A percentile compares a stretch with the other conserved stretches of the same genome.
Evolutionary conservation across 768 basidiomycete genomes (phyloP).

Genomic region (Hypholoma fasciculare): DNA sequence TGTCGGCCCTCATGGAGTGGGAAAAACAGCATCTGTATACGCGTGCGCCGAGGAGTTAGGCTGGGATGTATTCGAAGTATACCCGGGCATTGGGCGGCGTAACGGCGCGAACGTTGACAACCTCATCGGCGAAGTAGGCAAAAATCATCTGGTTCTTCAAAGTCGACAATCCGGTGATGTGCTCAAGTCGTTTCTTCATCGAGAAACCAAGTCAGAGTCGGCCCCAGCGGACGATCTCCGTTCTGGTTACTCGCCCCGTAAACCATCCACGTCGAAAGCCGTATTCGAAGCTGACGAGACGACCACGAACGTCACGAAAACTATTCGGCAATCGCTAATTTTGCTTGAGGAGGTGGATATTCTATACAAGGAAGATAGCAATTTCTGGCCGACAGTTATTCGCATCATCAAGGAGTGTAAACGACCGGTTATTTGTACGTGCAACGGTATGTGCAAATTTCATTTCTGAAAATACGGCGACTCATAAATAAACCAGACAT

Average conservation of each 20-base stretch:
- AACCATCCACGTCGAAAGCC: slow-evolving; percentile 9
- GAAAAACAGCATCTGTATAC: slow-evolving; percentile 92
- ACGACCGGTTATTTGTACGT: slow-evolving; percentile 91
- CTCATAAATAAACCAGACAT: slow-evolving; percentile 49
- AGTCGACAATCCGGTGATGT: slow-evolving; percentile 20
- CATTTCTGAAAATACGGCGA: not conserved
- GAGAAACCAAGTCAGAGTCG: slow-evolving; percentile 11
- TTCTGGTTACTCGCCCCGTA: slow-evolving; percentile 23
- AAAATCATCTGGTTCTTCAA: slow-evolving; percentile 76
- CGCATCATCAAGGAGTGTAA: slow-evolving; percentile 81
- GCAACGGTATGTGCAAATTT: slow-evolving; percentile 71
- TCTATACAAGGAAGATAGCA: slow-evolving; percentile 81
- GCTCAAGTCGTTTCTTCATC: slow-evolving; percentile 18
- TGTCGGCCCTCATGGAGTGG: slow-evolving; percentile 77
- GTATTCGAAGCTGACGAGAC: slow-evolving; percentile 6
- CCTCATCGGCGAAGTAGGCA: slow-evolving; percentile 90
- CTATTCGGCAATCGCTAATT: slow-evolving; percentile 80
- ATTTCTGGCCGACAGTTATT: slow-evolving; percentile 84
- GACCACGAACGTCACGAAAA: slow-evolving; percentile 18
- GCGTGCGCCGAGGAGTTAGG: slow-evolving; percentile 92
- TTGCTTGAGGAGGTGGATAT: slow-evolving; percentile 96
- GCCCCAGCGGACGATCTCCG: slow-evolving; percentile 5
- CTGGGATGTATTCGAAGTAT: slow-evolving; percentile 97
- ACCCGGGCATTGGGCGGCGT: slow-evolving; percentile 92
- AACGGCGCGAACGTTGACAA: slow-evolving; percentile 75